A percentile compares a stretch with the other conserved stretches of the same genome.
These are phyloP conservation scores for Phialemoniopsis sp. DNA, from an alignment of 2,329 filamentous ascomycete species.

Conservation along the genomic window DNA sequence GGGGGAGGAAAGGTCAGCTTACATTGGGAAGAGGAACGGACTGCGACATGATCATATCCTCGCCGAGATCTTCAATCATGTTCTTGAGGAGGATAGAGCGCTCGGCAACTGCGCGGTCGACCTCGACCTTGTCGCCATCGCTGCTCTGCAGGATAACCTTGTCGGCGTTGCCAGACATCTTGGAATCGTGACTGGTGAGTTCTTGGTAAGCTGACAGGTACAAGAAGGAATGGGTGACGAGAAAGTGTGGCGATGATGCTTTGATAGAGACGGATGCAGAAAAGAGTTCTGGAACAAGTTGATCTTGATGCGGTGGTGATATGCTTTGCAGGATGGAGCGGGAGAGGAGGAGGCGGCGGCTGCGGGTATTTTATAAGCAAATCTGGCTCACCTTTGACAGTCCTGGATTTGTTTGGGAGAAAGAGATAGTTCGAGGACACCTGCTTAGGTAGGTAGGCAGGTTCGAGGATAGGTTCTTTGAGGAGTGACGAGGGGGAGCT, in stretches of 20 bases:
- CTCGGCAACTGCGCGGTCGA: slow-evolving; percentile 79
- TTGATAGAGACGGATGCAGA: no score
- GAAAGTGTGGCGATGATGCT: slow-evolving; percentile 8
- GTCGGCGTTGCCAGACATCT: slow-evolving; percentile 13
- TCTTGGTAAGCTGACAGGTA: slow-evolving; percentile 4
- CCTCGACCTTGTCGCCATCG: slow-evolving; percentile 40
- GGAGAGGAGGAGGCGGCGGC: background rate
- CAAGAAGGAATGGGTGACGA: slow-evolving; percentile 3
- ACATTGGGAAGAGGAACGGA: slow-evolving; percentile 87
- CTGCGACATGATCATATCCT: slow-evolving; percentile 50
- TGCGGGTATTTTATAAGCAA: slow-evolving; percentile 1
- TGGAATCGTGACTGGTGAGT: slow-evolving; percentile 18
- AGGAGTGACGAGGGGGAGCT: no score
- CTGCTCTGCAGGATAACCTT: slow-evolving; percentile 49
- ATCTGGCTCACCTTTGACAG: no score
- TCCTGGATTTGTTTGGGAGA: no score
- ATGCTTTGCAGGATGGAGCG: no score
- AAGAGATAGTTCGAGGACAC: no score
- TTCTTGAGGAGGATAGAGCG: slow-evolving; percentile 97
- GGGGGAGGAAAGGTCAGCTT: slow-evolving; percentile 21
- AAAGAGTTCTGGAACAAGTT: no score
- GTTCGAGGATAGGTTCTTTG: no score
- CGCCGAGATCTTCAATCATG: slow-evolving; percentile 90
- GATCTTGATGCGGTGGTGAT: no score
- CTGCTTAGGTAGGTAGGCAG: no score